Conservation (phyloP, 169 alveolate species). For the Eimeria nieschulzi region DNA sequence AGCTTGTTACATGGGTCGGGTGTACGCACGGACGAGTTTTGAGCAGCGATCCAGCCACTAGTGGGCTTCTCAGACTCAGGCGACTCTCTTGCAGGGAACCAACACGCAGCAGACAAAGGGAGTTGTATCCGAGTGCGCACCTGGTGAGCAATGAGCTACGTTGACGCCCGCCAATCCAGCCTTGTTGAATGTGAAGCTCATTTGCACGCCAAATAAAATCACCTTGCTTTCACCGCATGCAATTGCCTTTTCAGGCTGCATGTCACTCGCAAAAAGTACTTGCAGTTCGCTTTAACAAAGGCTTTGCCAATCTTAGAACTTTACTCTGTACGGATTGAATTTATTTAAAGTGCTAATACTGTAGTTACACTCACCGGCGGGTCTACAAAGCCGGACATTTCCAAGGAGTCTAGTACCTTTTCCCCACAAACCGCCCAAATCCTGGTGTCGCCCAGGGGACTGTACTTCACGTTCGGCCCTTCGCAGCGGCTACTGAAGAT, state of each 20-base stretch:
- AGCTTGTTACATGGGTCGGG: no score
- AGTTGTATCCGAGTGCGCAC: not conserved
- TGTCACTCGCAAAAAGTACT: not conserved
- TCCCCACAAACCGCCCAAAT: constrained; percentile 55
- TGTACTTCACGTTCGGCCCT: not conserved
- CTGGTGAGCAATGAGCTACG: constrained; percentile 7
- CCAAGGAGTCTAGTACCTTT: not conserved
- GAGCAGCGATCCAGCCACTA: no score
- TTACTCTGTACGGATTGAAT: not conserved
- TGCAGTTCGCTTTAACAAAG: not conserved
- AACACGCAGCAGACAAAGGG: no score
- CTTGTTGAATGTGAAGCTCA: not conserved
- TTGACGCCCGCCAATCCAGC: not conserved
- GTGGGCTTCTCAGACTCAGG: no score
- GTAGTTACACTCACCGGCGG: not conserved
- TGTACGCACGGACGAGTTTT: no score
- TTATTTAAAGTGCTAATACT: not conserved
- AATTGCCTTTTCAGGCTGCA: constrained; percentile 6
- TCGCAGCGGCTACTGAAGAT: constrained; percentile 16
- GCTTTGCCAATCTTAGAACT: not conserved
- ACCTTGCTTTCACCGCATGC: constrained; percentile 1
- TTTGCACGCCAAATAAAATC: not conserved
- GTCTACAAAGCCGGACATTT: not conserved
- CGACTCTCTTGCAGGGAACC: no score
- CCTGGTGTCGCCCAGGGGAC: constrained; percentile 4